A percentile compares a stretch with the other conserved stretches of the same genome.
Evolutionary conservation across 2,329 filamentous ascomycete genomes (phyloP).

Genomic region (Pseudogymnoascus destructans): DNA sequence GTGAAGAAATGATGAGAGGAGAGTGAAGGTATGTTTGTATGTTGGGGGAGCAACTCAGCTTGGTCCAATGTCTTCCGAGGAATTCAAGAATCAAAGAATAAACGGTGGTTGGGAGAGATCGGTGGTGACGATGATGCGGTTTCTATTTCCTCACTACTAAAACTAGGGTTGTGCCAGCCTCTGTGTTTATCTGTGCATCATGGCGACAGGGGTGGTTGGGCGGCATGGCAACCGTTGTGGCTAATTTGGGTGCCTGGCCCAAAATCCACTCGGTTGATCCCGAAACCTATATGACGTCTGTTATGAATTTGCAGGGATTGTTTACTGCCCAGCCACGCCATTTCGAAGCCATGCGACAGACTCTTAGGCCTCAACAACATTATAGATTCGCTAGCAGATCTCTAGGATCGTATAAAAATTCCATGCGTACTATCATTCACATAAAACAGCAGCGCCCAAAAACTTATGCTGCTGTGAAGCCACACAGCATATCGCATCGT

Average conservation of each 20-base stretch:
- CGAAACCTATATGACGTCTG: constrained; percentile 6
- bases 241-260: not conserved
- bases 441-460: not conserved
- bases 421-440: not conserved
- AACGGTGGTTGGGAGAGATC: constrained; percentile 5
- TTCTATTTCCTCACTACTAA: constrained; percentile 6
- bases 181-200: constrained; percentile 8
- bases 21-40: not conserved
- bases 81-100: constrained; percentile 6
- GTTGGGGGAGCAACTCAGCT: constrained; percentile 7
- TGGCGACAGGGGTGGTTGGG: constrained; percentile 5
- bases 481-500: not conserved
- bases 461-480: not conserved
- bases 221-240: constrained; percentile 7
- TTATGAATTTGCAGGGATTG: not conserved
- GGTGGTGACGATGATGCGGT: constrained; percentile 2
- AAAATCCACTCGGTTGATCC: constrained; percentile 1
- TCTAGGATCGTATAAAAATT: not conserved
- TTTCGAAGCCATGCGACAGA: not conserved
- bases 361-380: not conserved
- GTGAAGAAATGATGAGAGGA: not conserved
- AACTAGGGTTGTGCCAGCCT: constrained; percentile 6
- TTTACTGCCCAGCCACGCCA: not conserved
- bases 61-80: constrained; percentile 1
- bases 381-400: not conserved